Base-by-base conservation (phyloP, 345 rosid genomes). In the Corchorus capsularis region DNA sequence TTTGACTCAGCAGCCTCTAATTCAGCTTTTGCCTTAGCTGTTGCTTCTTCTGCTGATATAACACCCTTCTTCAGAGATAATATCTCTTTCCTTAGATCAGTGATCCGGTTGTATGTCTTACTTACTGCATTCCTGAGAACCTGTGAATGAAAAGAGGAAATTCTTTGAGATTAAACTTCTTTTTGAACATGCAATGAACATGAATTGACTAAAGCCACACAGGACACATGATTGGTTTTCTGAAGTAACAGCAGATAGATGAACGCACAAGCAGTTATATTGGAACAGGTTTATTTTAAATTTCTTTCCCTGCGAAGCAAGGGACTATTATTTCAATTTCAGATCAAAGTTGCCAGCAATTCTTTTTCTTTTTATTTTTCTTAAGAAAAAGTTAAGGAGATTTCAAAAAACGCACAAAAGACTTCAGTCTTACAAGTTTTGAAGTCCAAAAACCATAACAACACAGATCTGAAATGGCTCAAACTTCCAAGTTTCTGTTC, bases 61-160 rank as follows among this genome's bases (percentile, higher is more conserved):
- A 88, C 86, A 77, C 82, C 78, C 80, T 85, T 91, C 71, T 86
- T 88, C 47, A 94, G 85, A 83, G 92, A 91, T 59, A 77, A 73
- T 50, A 94, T 84, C 82, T 96, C 99, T 81, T 91, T 96, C 89
- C 95, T 88, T 74, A 96, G 87, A 86, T 96, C 99, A 77, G 90
- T 78, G 59, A 92, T 88, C 19, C 98, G 98, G 72, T 92, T 91
- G 77, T 88, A 88, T 53, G 97, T 96, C 90, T 96, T 96, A 89
- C 84, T 90, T 71, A 96, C 87, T 53, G 97, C 94, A 88, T 96
- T 96, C 80, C 97, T 88, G 77, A 94, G 97, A 79, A 92, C 86
- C 97, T 94, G 87, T 47, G 75, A 72, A 50, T 47, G 8, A 74
- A 39, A 69, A 60, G 64, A 77, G 61, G 35, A 60, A 71, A 61